Evolutionary conservation across 805 yeast genomes (phyloP).

Genomic region (Barnettozyma botsteinii): DNA sequence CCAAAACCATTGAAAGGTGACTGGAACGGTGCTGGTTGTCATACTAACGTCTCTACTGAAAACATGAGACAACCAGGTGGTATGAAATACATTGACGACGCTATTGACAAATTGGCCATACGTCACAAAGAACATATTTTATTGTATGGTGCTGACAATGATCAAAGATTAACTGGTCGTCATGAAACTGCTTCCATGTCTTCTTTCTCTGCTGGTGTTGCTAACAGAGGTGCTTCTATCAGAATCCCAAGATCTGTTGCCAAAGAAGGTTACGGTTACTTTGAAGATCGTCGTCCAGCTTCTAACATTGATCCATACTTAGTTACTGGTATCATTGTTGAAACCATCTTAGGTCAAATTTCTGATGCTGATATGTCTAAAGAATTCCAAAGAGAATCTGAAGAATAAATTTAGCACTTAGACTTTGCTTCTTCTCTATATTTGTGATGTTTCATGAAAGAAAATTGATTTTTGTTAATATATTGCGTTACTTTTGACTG

Average conservation of each 20-base stretch:
- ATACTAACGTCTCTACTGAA: slow-evolving; percentile 94
- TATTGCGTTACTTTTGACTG: too few species aligned
- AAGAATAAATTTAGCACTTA: slow-evolving; percentile 7
- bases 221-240: slow-evolving; percentile 98
- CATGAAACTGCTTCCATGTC: slow-evolving; percentile 97
- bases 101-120: slow-evolving; percentile 87
- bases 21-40: slow-evolving; percentile 99
- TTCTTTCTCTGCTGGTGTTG: slow-evolving; percentile 92
- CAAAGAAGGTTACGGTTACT: slow-evolving; percentile 96
- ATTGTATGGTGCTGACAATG: slow-evolving; percentile 94
- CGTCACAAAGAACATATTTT: slow-evolving; percentile 96
- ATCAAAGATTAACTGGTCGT: slow-evolving; percentile 92
- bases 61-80: slow-evolving; percentile 94
- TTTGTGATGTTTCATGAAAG: slow-evolving; percentile 1
- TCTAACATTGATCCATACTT: slow-evolving; percentile 98
- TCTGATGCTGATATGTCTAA: slow-evolving; percentile 93
- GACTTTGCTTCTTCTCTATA: neutral
- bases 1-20: slow-evolving; percentile 99
- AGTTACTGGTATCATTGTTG: slow-evolving; percentile 97
- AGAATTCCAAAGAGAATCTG: slow-evolving; percentile 75
- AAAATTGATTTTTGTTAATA: neutral
- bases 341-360: slow-evolving; percentile 91
- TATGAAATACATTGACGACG: slow-evolving; percentile 88
- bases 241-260: slow-evolving; percentile 99
- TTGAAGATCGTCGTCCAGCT: slow-evolving; percentile 99